Conservation (phyloP, 2,329 filamentous ascomycete species). For the Grosmannia huntii region DNA sequence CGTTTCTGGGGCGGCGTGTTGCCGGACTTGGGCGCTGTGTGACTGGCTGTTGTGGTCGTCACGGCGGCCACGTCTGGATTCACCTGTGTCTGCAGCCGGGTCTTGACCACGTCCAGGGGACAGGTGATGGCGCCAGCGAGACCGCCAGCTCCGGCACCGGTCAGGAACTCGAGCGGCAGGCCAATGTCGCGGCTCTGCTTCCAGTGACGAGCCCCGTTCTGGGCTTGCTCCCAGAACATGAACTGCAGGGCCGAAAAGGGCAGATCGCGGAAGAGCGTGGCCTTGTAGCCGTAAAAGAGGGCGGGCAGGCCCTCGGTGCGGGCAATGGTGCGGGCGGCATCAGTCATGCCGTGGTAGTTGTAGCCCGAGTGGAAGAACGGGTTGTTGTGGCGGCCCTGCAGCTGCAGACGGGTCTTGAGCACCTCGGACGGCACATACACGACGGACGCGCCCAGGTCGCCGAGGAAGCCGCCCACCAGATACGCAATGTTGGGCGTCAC, state of each 20-base stretch:
- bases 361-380: constrained; percentile 89
- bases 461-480: constrained; percentile 77
- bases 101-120: constrained; percentile 95
- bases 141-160: constrained; percentile 79
- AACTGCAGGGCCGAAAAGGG: constrained; percentile 96
- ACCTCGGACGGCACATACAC: constrained; percentile 97
- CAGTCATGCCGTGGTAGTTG: constrained; percentile 78
- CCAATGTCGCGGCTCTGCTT: constrained; percentile 76
- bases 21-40: constrained; percentile 5
- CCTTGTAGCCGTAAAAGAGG: constrained; percentile 93
- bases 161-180: constrained; percentile 70
- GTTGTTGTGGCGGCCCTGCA: constrained; percentile 92
- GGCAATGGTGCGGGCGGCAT: constrained; percentile 78
- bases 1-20: constrained; percentile 40
- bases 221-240: constrained; percentile 95
- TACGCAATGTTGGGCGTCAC: constrained; percentile 76
- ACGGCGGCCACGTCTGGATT: constrained; percentile 22
- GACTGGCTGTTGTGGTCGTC: not conserved
- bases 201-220: constrained; percentile 66
- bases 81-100: constrained; percentile 86
- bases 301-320: constrained; percentile 70
- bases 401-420: constrained; percentile 88
- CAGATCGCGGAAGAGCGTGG: constrained; percentile 84
- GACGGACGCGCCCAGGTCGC: constrained; percentile 81
- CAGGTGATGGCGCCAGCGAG: constrained; percentile 91